Evolutionary conservation across 208 protist genomes (phyloP), one percentile per base, ranked within the genome.

Genomic region (Acanthamoeba healyi): DNA sequence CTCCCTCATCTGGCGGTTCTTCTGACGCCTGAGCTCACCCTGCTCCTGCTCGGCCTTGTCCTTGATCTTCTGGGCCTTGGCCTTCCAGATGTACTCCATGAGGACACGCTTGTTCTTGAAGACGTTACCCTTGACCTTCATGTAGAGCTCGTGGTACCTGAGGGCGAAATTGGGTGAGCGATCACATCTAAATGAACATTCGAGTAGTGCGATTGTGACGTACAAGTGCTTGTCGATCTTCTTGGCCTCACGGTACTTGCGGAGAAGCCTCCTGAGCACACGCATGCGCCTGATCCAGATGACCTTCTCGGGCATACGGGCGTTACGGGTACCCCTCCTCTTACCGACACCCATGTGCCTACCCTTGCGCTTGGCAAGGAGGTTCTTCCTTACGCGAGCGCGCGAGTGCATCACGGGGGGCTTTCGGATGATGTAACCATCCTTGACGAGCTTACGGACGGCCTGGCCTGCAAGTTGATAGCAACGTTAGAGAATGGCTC

Each of bases 21-120:
- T 96, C 46, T 87, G 38, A 84, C 97, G 96, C 94, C 96, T 95
- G 32, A 97, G 97, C 89, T 99, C 98, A 92, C 98, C 98, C 95
- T 98, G 97, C 32, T 97, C 97, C n/a, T 87, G 40, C 29, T 99
- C 95, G 95, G 98, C 95, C 96, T 99, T 98, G 95, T 98, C 98
- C 96, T 98, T 98, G 90, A 97, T 95, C 96, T 98, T 97, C 96
- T 99, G 98, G 94, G 98, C 98, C 98, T 99, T 99, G 94, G 98
- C 97, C 97, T 98, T 99, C 97, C 98, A 97, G 97, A 99, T 99
- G 98, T 99, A 97, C 97, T 99, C 99, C 96, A 99, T 98, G 36
- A 99, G 97, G 89, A 98, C 99, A 95, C 99, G 98, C 98, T 99
- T 99, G 98, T 99, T 99, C 97, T 99, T 99, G 99, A 99, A 99